Base-by-base conservation (phyloP, 2,329 filamentous ascomycete genomes). In the Fusarium foetens region DNA sequence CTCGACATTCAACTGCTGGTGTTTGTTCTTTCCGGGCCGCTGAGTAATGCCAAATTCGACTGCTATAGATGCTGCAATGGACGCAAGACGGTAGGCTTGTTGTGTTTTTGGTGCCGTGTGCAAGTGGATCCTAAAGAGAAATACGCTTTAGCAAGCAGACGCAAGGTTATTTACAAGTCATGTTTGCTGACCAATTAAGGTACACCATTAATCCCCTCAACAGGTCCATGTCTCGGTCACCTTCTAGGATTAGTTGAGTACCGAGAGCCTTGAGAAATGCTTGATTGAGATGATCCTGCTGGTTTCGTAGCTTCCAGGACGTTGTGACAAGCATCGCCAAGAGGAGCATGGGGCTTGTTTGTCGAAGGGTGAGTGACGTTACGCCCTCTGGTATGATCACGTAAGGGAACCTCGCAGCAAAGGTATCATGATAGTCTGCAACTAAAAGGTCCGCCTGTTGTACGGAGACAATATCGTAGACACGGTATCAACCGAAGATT, bases 311-410 rank as follows among this genome's bases (percentile, higher is more conserved):
- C 39, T 42, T 42, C 39, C 39, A 42, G 1, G 39, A 23, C 3
- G 13, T 3, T 1, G 39, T 42, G n/a, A 0, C 2, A 16, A 42
- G n/a, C 9, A 42, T 42, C 3, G 39, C 14, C 4, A 42, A 42
- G 14, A 42, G 9, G 39, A 42, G 14, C 39, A 42, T 42, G 8
- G 39, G 39, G 9, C n/a, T 23, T 23, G 39, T 23, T 13, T 23
- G n/a, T 1, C 5, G 1, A 11, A 42, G n/a, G 14, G 9, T 0
- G 14, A 23, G 14, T 11, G 39, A 42, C 13, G 14, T 4, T 23
- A 21, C 8, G 9, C 6, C 14, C 14, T 42, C 39, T 23, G 39
- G n/a, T 17, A 42, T 17, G n/a, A 42, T 42, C 39, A 42, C 39
- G 9, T 42, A 42, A 10, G 39, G 39, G 14, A 42, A 42, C 39